Evolutionary conservation across 2,329 filamentous ascomycete genomes (phyloP), one percentile per base, ranked within the genome.

Genomic region (Elsinoe batatas): DNA sequence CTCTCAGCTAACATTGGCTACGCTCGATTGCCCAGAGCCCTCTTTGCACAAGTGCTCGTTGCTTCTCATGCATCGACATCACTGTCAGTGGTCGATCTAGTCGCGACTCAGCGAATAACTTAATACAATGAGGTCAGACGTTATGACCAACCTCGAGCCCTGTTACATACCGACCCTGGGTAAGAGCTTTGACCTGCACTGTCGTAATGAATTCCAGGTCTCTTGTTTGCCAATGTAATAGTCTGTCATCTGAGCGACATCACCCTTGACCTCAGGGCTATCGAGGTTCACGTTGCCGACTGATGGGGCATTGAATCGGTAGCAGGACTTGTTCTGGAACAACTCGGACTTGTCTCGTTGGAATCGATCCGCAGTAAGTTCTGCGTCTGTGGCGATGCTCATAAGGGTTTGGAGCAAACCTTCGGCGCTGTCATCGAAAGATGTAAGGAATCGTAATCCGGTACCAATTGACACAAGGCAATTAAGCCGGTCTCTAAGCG

Each of bases 381-480:
- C 54, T 11, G 53, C 53, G 13, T 56, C 53, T 13, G 46, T 58
- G 2, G 44, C 44, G 7, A 58, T 56, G 1, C 13, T 26, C n/a
- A 30, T 30, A 3, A 50, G 46, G 12, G 38, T 36, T 32, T 53
- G 40, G 3, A 38, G 33, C 12, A 56, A 30, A 8, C 37, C 53
- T 12, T 12, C 5, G 3, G 50, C 5, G 13, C 20, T 33, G 2
- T 51, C 38, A 12, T 35, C 57, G 15, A 58, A 47, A 7, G 38
- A 18, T 13, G 46, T 46, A 6, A 30, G 37, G 1, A 43, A 33
- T 18, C 44, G 32, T 15, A 56, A 22, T 8, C 57, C 57, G 12
- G 53, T 53, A 1, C 57, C 57, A 17, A 58, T 47, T 5, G 53
- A 53, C 1, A 58, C 22, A 11, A 58, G 15, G 13, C 54, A 47